Evolutionary conservation across 805 yeast genomes (phyloP).

Genomic region (Candida verbasci): DNA sequence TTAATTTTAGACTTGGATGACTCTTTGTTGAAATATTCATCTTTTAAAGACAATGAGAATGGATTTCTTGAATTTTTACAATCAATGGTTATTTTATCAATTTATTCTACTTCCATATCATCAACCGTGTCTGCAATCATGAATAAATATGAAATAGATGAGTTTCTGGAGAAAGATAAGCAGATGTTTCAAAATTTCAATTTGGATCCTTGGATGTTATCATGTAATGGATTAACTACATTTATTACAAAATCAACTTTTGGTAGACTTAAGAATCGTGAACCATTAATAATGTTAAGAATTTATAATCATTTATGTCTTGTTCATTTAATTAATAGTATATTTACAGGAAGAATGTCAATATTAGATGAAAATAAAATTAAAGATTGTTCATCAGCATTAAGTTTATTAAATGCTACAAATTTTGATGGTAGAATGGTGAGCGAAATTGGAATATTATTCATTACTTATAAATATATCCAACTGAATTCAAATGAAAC

Average conservation of each 20-base stretch:
- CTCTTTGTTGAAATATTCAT: slow-evolving; percentile 32
- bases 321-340: slow-evolving; percentile 63
- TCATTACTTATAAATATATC: slow-evolving; percentile 54
- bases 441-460: slow-evolving; percentile 63
- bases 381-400: slow-evolving; percentile 53
- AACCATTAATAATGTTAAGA: slow-evolving; percentile 50
- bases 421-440: slow-evolving; percentile 83
- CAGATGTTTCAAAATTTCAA: slow-evolving; percentile 33
- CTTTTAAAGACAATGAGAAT: slow-evolving; percentile 14
- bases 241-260: slow-evolving; percentile 50
- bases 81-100: slow-evolving; percentile 59
- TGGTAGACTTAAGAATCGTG: slow-evolving; percentile 26
- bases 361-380: slow-evolving; percentile 56
- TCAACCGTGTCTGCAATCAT: slow-evolving; percentile 25
- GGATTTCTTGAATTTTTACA: slow-evolving; percentile 59
- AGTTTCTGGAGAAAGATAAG: too few relatives aligned
- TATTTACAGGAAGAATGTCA: slow-evolving; percentile 62
- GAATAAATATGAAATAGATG: too few relatives aligned
- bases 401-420: slow-evolving; percentile 57
- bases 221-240: slow-evolving; percentile 61
- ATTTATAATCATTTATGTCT: slow-evolving; percentile 70
- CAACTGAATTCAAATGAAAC: slow-evolving; percentile 24
- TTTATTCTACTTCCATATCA: slow-evolving; percentile 60
- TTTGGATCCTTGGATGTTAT: slow-evolving; percentile 68
- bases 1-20: slow-evolving; percentile 47